These are phyloP conservation scores for Cordyceps tenuipes DNA, from an alignment of 2,329 filamentous ascomycete genomes.

Conservation along the genomic window DNA sequence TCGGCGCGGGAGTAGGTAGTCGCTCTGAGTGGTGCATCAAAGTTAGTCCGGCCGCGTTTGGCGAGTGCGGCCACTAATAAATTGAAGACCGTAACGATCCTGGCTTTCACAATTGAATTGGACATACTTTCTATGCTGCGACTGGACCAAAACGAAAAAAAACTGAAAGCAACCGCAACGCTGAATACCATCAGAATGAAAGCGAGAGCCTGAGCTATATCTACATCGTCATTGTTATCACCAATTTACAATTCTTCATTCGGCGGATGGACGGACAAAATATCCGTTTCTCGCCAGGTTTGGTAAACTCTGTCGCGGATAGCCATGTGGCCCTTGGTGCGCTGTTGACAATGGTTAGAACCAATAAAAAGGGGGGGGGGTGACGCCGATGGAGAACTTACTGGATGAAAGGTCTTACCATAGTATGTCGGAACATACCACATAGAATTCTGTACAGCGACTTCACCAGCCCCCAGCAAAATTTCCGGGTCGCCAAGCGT, in stretches of 20 bases:
- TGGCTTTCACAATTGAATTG: background rate
- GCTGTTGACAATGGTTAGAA: slow-evolving; percentile 14
- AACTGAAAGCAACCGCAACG: background rate
- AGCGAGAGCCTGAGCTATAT: background rate
- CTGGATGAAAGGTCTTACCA: slow-evolving; percentile 38
- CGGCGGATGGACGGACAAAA: background rate
- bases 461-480: slow-evolving; percentile 25
- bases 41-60: slow-evolving; percentile 10
- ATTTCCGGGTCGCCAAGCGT: slow-evolving; percentile 28
- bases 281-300: slow-evolving; percentile 15
- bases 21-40: background rate
- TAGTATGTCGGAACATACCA: slow-evolving; percentile 41
- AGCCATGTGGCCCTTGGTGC: slow-evolving; percentile 29
- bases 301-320: slow-evolving; percentile 23
- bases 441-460: slow-evolving; percentile 28
- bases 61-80: background rate
- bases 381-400: slow-evolving; percentile 14
- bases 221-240: background rate
- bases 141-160: background rate
- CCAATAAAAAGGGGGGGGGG: background rate
- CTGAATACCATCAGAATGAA: background rate
- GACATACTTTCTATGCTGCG: background rate
- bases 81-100: background rate
- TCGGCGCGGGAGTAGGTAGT: background rate
- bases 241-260: slow-evolving; percentile 1